These are phyloP conservation scores for Arachis monticola DNA, from an alignment of 331 rosid genomes.

Conservation along the genomic window DNA sequence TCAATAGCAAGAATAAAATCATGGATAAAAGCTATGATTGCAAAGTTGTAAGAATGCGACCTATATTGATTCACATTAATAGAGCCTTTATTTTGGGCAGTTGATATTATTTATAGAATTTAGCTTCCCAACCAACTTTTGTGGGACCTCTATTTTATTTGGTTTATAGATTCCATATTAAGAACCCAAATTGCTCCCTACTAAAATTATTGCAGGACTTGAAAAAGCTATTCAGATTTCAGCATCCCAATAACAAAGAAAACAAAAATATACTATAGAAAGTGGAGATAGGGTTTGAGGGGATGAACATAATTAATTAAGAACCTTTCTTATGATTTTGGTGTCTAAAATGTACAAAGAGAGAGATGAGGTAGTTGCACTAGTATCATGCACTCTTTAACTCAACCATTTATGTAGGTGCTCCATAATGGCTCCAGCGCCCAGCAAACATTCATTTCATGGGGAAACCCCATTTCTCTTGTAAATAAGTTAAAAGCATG, in stretches of 20 bases:
- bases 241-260: background rate
- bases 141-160: conserved; percentile 51
- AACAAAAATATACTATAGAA: background rate
- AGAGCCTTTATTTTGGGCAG: conserved; percentile 51
- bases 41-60: conserved; percentile 56
- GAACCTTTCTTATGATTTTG: background rate
- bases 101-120: conserved; percentile 44
- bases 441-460: conserved; percentile 87
- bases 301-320: conserved; percentile 52
- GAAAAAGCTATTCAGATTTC: background rate
- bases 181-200: conserved; percentile 29
- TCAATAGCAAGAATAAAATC: conserved; percentile 27
- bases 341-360: conserved; percentile 40
- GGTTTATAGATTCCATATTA: conserved; percentile 33
- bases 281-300: background rate
- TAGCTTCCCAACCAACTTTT: conserved; percentile 42
- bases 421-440: conserved; percentile 52
- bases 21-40: conserved; percentile 39
- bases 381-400: conserved; percentile 54
- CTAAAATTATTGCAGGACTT: background rate
- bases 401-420: conserved; percentile 59
- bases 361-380: conserved; percentile 63
- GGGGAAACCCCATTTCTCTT: conserved; percentile 54
- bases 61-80: conserved; percentile 50
- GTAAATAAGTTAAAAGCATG: background rate